Evolutionary conservation across 75 land plant genomes (phyloP).

Genomic region (Picea glauca): DNA sequence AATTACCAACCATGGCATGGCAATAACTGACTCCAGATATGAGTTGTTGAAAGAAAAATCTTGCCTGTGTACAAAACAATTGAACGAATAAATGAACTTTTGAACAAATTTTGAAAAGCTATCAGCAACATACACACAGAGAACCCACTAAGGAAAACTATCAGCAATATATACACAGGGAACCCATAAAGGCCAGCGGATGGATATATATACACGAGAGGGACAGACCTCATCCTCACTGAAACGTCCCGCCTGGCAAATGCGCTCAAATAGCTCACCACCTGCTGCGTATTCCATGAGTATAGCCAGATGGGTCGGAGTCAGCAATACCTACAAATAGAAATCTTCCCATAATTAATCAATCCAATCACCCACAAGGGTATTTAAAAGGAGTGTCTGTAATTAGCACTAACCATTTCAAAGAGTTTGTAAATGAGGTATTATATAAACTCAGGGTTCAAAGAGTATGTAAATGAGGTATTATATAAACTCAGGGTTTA

Average conservation of each 20-base stretch:
- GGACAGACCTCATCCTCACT: conserved; percentile 41
- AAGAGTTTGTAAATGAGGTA: too few relatives aligned
- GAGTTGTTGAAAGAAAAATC: conserved; percentile 39
- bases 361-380: background rate
- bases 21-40: conserved; percentile 43
- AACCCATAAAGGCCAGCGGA: background rate
- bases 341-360: background rate
- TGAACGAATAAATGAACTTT: background rate
- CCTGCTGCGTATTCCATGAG: conserved; percentile 80
- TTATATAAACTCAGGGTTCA: too few relatives aligned
- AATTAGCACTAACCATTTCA: too few relatives aligned
- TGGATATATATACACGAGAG: background rate
- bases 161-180: background rate
- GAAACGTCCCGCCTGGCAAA: conserved; percentile 63
- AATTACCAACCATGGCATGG: conserved; percentile 20
- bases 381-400: too few relatives aligned
- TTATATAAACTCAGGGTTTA: too few relatives aligned
- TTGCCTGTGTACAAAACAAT: conserved; percentile 15
- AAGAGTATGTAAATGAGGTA: too few relatives aligned
- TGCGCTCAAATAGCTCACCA: conserved; percentile 69
- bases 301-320: conserved; percentile 68
- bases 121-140: background rate
- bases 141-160: background rate
- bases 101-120: background rate
- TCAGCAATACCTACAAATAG: conserved; percentile 26